Conservation (phyloP, 495 filamentous ascomycete genomes). For the Aspergillus taichungensis region DNA sequence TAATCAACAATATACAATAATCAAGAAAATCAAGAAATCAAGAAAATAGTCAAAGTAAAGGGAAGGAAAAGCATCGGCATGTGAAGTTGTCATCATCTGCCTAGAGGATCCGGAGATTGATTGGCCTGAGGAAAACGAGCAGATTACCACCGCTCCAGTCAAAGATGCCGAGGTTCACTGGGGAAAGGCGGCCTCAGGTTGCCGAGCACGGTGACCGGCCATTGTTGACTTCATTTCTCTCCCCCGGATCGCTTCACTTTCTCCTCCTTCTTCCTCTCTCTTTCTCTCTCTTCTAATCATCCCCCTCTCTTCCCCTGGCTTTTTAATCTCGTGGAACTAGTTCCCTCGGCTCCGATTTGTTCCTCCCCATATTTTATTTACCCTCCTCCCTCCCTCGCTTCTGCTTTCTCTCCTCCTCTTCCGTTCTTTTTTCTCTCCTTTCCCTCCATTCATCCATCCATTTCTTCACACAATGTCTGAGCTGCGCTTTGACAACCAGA, state of each 20-base stretch:
- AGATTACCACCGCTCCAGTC: conserved; percentile 15
- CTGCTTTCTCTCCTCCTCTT: neutral
- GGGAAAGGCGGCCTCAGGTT: conserved; percentile 5
- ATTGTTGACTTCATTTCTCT: conserved; percentile 5
- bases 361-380: neutral
- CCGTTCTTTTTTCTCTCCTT: conserved; percentile 4
- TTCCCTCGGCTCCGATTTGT: neutral
- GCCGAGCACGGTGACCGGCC: conserved; percentile 29
- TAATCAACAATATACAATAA: too few relatives aligned
- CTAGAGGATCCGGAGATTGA: conserved; percentile 3
- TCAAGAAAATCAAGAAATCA: too few relatives aligned
- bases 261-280: conserved; percentile 1
- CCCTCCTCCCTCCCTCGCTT: neutral
- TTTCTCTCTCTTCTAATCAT: neutral
- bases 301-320: conserved; percentile 12
- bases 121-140: conserved; percentile 15
- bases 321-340: neutral
- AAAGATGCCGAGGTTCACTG: conserved; percentile 39
- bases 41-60: too few relatives aligned
- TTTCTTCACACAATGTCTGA: conserved; percentile 51
- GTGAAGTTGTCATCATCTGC: conserved; percentile 28
- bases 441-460: conserved; percentile 14
- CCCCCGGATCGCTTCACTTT: conserved; percentile 15
- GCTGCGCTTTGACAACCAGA: conserved; percentile 91
- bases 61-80: conserved; percentile 20